These are phyloP conservation scores for Daldinia sp. DNA, from an alignment of 2,329 filamentous ascomycete species.

Conservation along the genomic window DNA sequence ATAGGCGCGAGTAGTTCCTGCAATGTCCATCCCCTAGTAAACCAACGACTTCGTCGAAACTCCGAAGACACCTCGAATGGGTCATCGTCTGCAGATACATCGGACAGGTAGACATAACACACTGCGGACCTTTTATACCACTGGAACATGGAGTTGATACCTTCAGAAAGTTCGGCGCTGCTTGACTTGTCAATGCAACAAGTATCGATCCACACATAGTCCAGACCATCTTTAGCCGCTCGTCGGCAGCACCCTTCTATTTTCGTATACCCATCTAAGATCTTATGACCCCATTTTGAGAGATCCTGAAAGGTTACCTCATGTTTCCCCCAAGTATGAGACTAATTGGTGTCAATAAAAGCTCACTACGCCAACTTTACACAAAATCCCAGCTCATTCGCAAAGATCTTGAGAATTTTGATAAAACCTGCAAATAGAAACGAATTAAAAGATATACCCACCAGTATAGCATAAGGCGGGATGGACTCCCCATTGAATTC, in stretches of 20 bases:
- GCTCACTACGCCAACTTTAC: not conserved
- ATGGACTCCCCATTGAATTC: conserved; percentile 21
- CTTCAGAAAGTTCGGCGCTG: conserved; percentile 38
- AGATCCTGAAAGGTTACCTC: conserved; percentile 38
- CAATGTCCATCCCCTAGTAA: conserved; percentile 36
- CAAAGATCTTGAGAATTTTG: too few species aligned
- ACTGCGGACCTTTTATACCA: conserved; percentile 30
- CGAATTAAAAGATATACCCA: conserved; percentile 6
- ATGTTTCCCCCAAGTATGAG: conserved; percentile 33
- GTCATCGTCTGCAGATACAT: conserved; percentile 21
- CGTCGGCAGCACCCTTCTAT: conserved; percentile 29
- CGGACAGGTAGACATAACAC: conserved; percentile 35
- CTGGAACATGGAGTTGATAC: conserved; percentile 39
- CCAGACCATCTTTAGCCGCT: conserved; percentile 13
- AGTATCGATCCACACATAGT: conserved; percentile 39
- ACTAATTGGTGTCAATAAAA: conserved; percentile 20
- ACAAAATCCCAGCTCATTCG: not conserved
- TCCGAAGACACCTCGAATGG: conserved; percentile 9
- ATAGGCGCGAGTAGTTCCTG: conserved; percentile 37
- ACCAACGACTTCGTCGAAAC: conserved; percentile 31
- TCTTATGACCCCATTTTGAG: conserved; percentile 5
- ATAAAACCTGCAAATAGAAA: not conserved
- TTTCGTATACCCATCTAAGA: conserved; percentile 22
- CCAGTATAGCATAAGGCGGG: conserved; percentile 32
- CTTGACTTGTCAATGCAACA: conserved; percentile 42